phyloP scores from a whole-genome alignment of 1,139 yeast species.

The Kluyveromyces sp. region DNA sequence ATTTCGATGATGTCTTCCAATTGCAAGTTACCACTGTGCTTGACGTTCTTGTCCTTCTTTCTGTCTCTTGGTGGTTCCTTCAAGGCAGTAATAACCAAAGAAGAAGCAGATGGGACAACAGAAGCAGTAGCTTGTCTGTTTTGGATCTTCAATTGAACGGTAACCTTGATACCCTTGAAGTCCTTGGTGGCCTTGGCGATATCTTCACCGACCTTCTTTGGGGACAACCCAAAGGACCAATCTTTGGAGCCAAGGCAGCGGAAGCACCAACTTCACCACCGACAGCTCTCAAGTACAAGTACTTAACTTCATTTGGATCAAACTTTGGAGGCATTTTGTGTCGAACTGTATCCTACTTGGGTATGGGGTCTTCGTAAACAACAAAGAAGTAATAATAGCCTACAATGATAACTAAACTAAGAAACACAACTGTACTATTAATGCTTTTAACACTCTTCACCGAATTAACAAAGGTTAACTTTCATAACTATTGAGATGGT shows the following conservation, averaged over 20 bases:
- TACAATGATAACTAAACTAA: background rate
- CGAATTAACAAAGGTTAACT: too few relatives aligned
- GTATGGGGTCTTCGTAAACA: slow-evolving; percentile 5
- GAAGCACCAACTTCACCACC: slow-evolving; percentile 99
- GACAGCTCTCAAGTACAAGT: slow-evolving; percentile 98
- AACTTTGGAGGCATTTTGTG: slow-evolving; percentile 84
- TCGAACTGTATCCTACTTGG: slow-evolving; percentile 16
- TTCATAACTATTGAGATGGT: too few relatives aligned
- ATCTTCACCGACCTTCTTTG: slow-evolving; percentile 99
- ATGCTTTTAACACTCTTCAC: too few relatives aligned
- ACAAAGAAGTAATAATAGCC: background rate
- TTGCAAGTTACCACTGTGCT: slow-evolving; percentile 98
- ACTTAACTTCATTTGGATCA: slow-evolving; percentile 98
- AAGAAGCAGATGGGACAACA: slow-evolving; percentile 99
- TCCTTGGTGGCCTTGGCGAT: slow-evolving; percentile 99
- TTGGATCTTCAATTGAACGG: slow-evolving; percentile 97
- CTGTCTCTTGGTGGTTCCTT: slow-evolving; percentile 99
- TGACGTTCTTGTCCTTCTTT: slow-evolving; percentile 99
- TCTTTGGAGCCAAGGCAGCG: slow-evolving; percentile 99
- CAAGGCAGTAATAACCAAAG: slow-evolving; percentile 97
- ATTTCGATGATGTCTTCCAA: slow-evolving; percentile 94
- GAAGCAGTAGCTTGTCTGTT: slow-evolving; percentile 99
- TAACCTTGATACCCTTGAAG: slow-evolving; percentile 98
- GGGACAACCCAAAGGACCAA: slow-evolving; percentile 99
- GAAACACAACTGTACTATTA: background rate